Evolutionary conservation across 768 basidiomycete genomes (phyloP).

Genomic region (Russula griseocarnosa): DNA sequence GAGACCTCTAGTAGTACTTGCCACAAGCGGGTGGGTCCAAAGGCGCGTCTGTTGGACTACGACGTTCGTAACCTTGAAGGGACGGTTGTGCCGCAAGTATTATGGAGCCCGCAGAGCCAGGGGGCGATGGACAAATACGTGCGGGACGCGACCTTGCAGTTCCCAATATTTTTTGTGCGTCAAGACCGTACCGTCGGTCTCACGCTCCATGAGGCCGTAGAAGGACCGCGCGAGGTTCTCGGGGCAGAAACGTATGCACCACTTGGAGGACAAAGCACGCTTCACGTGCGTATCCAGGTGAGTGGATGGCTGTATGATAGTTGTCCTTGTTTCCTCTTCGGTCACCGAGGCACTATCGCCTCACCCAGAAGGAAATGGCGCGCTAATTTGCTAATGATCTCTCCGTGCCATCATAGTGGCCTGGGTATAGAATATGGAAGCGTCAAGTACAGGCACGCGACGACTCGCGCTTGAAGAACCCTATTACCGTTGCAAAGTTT

Average conservation of each 20-base stretch:
- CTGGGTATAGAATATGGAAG: not conserved
- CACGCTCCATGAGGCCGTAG: not conserved
- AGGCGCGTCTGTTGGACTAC: constrained; percentile 1
- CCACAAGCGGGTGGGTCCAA: too few relatives aligned
- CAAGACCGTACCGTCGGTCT: not conserved
- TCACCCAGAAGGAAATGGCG: not conserved
- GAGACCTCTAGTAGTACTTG: too few relatives aligned
- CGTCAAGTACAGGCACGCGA: constrained; percentile 9
- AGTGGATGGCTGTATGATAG: not conserved
- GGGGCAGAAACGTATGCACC: not conserved
- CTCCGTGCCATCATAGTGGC: not conserved
- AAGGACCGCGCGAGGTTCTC: not conserved
- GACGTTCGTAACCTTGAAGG: not conserved
- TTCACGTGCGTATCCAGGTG: constrained; percentile 5
- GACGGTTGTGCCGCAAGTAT: not conserved
- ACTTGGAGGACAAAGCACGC: constrained; percentile 1
- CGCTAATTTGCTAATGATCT: not conserved
- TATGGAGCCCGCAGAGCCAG: constrained; percentile 6
- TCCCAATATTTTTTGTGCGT: constrained; percentile 3
- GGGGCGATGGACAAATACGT: not conserved
- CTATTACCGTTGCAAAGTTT: constrained; percentile 3
- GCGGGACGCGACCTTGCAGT: not conserved
- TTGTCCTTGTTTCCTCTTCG: not conserved
- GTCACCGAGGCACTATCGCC: not conserved
- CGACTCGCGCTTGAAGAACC: constrained; percentile 1